Evolutionary conservation across 2,329 filamentous ascomycete genomes (phyloP), one percentile per base, ranked within the genome.

Genomic region (Nemania serpens): DNA sequence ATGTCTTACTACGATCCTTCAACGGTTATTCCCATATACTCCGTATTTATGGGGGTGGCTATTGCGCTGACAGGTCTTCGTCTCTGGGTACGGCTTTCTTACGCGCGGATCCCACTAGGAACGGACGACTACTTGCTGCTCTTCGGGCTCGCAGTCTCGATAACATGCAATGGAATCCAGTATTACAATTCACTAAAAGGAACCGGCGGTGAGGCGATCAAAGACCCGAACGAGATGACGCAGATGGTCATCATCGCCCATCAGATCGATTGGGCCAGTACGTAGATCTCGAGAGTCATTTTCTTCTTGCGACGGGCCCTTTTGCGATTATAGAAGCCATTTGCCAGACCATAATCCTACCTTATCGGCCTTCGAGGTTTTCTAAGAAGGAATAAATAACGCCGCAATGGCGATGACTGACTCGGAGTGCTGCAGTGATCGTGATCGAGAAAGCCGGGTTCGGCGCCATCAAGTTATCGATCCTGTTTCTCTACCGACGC

Each of bases 401-500:
- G 15, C 36, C 36, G 4, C 11, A 12, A 3, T n/a, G 11, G 12
- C 18, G 17, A 20, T 22, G 22, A 34, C 45, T 50, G n/a, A 56
- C 22, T 2, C 9, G 11, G 12, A 20, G 17, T 2, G 13, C 22
- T 33, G 18, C 37, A 57, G 55, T 62, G 59, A 59, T 64, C 43
- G 62, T 64, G 1, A 64, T 64, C 18, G 62, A 64, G 39, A 64
- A 64, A 43, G 59, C 59, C n/a, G 52, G 18, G 12, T 64, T 64
- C 41, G 76, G 81, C 11, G 88, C 82, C 13, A 43, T 58, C 47
- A 64, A 64, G 34, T 20, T 64, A 11, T 64, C 62, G 1, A 58
- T 64, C 52, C n/a, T 64, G 25, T 62, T 62, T 48, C 62, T 64
- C 59, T 64, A 64, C 41, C 59, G 62, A 0, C 62, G 62, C 52